Evolutionary conservation across 352 stramenopile genomes (phyloP).

Genomic region (Globisporangium canariense): DNA sequence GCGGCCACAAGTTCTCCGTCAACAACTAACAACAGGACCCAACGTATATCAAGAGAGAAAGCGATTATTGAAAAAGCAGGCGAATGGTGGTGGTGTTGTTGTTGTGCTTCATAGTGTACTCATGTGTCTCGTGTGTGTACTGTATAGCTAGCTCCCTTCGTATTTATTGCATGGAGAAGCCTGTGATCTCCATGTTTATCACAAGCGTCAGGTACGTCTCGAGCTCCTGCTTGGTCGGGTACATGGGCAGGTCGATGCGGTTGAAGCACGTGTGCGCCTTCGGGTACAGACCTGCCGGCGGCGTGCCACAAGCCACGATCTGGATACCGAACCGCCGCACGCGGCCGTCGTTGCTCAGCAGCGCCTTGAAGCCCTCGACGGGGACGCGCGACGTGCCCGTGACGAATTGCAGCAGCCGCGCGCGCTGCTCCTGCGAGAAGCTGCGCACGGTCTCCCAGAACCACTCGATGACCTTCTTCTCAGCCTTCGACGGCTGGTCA

Average conservation of each 20-base stretch:
- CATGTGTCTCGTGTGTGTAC: not conserved
- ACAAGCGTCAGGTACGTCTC: slow-evolving; percentile 95
- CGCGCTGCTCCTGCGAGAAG: slow-evolving; percentile 85
- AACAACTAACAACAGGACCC: slow-evolving; percentile 60
- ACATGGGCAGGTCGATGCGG: slow-evolving; percentile 81
- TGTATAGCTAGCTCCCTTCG: slow-evolving; percentile 34
- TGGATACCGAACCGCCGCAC: slow-evolving; percentile 97
- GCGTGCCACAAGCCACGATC: slow-evolving; percentile 79
- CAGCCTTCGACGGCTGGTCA: slow-evolving; percentile 50
- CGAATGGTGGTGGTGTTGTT: not conserved
- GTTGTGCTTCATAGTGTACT: slow-evolving; percentile 5
- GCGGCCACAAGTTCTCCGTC: slow-evolving; percentile 88
- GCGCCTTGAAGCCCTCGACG: slow-evolving; percentile 93
- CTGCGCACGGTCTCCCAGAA: slow-evolving; percentile 85
- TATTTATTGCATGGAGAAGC: slow-evolving; percentile 93
- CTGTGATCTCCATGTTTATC: slow-evolving; percentile 97
- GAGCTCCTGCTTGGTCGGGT: slow-evolving; percentile 76
- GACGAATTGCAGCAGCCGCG: slow-evolving; percentile 88
- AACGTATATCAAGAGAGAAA: not conserved
- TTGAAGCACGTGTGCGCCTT: slow-evolving; percentile 90
- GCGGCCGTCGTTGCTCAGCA: slow-evolving; percentile 74
- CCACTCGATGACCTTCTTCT: slow-evolving; percentile 81
- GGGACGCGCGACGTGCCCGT: slow-evolving; percentile 89
- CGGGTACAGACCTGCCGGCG: slow-evolving; percentile 69
- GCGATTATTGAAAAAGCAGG: too few relatives aligned